Evolutionary conservation across 768 basidiomycete genomes (phyloP), one percentile per base, ranked within the genome.

Genomic region (Tephrocybe rancida): DNA sequence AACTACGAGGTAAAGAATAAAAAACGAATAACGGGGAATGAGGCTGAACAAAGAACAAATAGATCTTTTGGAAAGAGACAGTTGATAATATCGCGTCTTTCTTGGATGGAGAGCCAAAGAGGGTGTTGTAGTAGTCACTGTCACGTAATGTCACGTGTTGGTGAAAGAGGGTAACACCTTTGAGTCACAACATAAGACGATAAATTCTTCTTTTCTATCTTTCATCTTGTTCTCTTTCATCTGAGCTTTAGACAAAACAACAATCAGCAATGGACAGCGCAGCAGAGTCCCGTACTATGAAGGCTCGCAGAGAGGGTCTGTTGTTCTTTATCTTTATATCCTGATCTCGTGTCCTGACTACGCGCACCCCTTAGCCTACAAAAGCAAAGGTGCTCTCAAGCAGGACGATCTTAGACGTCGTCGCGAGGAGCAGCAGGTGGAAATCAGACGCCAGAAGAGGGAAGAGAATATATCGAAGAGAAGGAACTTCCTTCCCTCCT

Each of bases 401-500:
- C 87, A 86, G 63, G 93, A 96, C 56, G 93, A 98, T 70, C 89
- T 98, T 63, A 86, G 96, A 63, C 88, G 95, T 73, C 88, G 96
- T 70, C 87, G 97, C 54, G 97, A 98, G 71, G 95, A 99, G 70
- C 93, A 96, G 69, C 95, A 98, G 67, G 97, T 99, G 52, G 97
- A 98, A 81, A 98, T 99, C 80, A 84, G 97, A 68, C 84, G 94
- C 67, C 93, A 96, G 77, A 98, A 98, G 77, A 83, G 97, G 63
- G 97, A 99, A 70, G 97, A 99, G 73, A 95, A 95, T 70, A 95
- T 98, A 57, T 92, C 95, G 55, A 99, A 99, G 80, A 84, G 97
- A 71, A 82, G 97, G 58, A 98, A 98, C 72, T 92, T 96, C 68
- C 80, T 94, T 52, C 86, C 93, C 30, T 79, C 84, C 24, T 73